Conservation (phyloP, 2,329 filamentous ascomycete genomes). For the Fusarium sulawesiense region DNA sequence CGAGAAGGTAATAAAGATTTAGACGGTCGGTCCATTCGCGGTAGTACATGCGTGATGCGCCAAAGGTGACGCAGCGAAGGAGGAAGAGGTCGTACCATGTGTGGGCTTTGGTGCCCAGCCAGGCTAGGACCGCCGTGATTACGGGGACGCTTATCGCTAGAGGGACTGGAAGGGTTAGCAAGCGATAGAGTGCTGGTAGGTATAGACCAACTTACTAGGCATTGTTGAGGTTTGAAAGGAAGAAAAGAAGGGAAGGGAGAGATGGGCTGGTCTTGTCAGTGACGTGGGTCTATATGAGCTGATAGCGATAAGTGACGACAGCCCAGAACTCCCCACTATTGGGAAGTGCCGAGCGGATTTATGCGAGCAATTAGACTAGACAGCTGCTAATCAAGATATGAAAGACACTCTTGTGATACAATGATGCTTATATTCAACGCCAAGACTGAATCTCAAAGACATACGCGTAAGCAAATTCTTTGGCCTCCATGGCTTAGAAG, state of each 20-base stretch:
- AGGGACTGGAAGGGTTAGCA: conserved; percentile 56
- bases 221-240: conserved; percentile 14
- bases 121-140: conserved; percentile 75
- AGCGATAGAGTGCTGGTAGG: neutral
- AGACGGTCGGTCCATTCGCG: conserved; percentile 69
- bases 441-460: neutral
- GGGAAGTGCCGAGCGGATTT: conserved; percentile 10
- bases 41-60: conserved; percentile 56
- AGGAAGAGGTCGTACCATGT: conserved; percentile 74
- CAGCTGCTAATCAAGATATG: too few species aligned
- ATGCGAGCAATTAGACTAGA: neutral
- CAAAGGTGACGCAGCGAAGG: conserved; percentile 64
- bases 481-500: neutral
- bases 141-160: conserved; percentile 68
- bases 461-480: neutral
- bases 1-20: conserved; percentile 81
- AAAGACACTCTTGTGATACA: neutral
- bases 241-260: neutral
- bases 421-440: neutral
- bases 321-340: conserved; percentile 27
- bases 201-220: conserved; percentile 23
- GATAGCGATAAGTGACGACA: conserved; percentile 41
- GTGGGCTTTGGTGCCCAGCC: conserved; percentile 78
- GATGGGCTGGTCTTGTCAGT: neutral
- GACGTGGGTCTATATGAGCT: conserved; percentile 35